Base-by-base conservation (phyloP, 2,329 filamentous ascomycete species). In the Cryoendolithus antarcticus region DNA sequence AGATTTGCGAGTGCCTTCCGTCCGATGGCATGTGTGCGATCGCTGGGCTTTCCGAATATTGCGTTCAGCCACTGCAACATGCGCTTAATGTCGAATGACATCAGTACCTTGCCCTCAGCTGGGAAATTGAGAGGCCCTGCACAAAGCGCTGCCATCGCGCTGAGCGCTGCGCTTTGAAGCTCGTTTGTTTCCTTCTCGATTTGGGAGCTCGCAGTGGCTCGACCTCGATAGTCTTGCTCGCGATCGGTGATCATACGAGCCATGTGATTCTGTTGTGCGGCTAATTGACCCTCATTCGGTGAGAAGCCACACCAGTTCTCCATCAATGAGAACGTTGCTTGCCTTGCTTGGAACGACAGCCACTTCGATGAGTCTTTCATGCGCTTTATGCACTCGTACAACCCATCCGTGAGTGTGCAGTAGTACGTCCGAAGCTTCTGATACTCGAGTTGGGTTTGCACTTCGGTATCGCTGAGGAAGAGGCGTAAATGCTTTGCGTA, bases 241-340 rank as follows among this genome's bases (percentile, higher is more conserved):
- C 86, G 81, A 37, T 89, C 78, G 28, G 93, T 77, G 48, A 91
- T 71, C 2, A 83, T 85, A 49, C 88, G 82, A 32, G 85, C 74
- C 80, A 95, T 93, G 29, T 75, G 82, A 45, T 93, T 83, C 60
- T 95, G 88, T 44, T 86, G 74, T 42, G 80, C 78, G 4, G 80
- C 75, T 31, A 94, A 83, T 47, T 93, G 83, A 9, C 66, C 70
- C 56, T 93, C 86, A 47, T 95, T 94, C 0, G 88, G 86, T 6
- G 88, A 94, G 58, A 93, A 95, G 2, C 91, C 91, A 57, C 91
- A 98, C 93, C 93, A 98, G 48, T 96, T 89, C 61, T 98, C 91
- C 88, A 98, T 96, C 35, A 98, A 66, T 1, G 88, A 80, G 56
- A 98, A 98, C 0, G 89, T 83, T 4, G 91, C 95, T 57, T 95